A percentile compares a stretch with the other conserved stretches of the same genome.
Conservation (phyloP, 305 asterid genomes). For the Galium porrigens region DNA sequence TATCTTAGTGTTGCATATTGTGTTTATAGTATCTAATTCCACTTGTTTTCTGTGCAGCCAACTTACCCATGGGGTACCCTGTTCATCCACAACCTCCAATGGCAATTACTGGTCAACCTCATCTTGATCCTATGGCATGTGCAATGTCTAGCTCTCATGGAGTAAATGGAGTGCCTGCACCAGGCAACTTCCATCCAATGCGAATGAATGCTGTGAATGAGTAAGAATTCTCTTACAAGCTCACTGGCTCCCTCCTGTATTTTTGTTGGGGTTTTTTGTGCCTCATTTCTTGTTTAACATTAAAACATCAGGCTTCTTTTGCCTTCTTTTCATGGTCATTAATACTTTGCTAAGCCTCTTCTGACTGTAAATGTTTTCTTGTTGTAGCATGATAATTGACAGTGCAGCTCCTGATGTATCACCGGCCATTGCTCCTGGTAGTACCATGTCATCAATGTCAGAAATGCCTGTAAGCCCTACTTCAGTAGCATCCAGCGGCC, state of each 20-base stretch:
- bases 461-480: constrained; percentile 86
- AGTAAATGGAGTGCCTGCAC: constrained; percentile 87
- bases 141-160: constrained; percentile 52
- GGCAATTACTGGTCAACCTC: constrained; percentile 68
- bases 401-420: constrained; percentile 38
- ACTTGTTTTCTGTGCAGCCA: constrained; percentile 71
- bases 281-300: not conserved
- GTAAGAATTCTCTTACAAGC: constrained; percentile 30
- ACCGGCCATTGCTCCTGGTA: constrained; percentile 49
- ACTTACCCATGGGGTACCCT: constrained; percentile 96
- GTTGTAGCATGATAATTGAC: constrained; percentile 50
- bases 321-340: not conserved
- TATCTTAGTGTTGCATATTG: constrained; percentile 9
- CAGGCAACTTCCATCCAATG: constrained; percentile 66
- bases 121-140: constrained; percentile 58
- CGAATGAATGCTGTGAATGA: constrained; percentile 68
- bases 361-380: constrained; percentile 6
- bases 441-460: constrained; percentile 59
- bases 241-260: not conserved
- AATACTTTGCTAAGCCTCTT: not conserved
- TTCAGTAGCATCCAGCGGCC: constrained; percentile 82
- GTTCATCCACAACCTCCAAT: constrained; percentile 59
- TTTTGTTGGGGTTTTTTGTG: not conserved
- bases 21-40: constrained; percentile 29
- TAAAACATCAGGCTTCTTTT: not conserved